Conservation (phyloP, 768 basidiomycete species). For the Phlebiopsis gigantea region DNA sequence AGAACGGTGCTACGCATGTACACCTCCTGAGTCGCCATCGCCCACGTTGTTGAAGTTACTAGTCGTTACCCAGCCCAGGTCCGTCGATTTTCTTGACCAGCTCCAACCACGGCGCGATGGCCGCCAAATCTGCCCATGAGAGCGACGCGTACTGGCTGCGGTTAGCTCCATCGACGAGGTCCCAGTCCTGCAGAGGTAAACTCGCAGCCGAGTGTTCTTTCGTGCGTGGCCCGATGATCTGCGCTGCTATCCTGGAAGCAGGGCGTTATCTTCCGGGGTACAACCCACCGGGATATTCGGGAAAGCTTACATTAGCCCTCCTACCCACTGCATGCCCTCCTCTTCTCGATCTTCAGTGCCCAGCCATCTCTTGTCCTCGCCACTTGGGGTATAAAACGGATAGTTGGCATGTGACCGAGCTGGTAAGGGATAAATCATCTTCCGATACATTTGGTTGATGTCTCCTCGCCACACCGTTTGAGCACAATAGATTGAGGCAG, state of each 20-base stretch:
- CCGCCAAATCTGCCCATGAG: conserved; percentile 60
- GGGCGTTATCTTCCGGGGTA: neutral
- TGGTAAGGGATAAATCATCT: conserved; percentile 54
- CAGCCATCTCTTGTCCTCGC: conserved; percentile 61
- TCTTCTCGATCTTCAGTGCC: conserved; percentile 45
- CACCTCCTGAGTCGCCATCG: neutral
- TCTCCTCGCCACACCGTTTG: conserved; percentile 4
- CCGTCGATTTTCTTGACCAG: conserved; percentile 65
- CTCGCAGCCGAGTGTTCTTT: conserved; percentile 31
- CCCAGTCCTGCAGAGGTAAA: conserved; percentile 40
- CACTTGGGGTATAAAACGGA: conserved; percentile 70
- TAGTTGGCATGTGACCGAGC: conserved; percentile 52
- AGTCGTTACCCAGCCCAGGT: conserved; percentile 55
- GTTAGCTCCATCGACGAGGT: conserved; percentile 41
- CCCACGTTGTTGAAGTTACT: neutral
- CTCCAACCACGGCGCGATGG: conserved; percentile 78
- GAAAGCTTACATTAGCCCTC: conserved; percentile 54
- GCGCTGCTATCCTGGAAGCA: conserved; percentile 51
- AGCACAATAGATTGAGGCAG: neutral
- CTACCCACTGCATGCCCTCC: conserved; percentile 68
- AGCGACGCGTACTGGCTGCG: conserved; percentile 66
- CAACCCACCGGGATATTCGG: neutral
- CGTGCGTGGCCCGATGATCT: conserved; percentile 44
- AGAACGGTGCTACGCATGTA: neutral
- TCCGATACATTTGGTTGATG: conserved; percentile 29